Conservation (phyloP, 202 grass and related monocot species). For the Tripidium arundinaceum region DNA sequence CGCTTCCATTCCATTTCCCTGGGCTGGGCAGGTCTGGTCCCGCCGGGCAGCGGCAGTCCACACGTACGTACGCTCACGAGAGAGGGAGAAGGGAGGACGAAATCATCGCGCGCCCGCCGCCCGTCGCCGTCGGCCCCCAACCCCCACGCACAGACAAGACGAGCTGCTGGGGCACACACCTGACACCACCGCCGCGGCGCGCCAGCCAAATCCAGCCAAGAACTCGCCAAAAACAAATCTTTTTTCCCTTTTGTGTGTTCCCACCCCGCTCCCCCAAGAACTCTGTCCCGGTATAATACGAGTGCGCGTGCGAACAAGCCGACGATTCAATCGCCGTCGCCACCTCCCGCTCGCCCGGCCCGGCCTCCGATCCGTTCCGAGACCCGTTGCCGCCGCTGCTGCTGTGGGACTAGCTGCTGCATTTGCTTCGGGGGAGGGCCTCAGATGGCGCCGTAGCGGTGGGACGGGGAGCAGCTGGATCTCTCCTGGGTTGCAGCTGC, state of each 20-base stretch:
- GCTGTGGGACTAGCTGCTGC: neutral
- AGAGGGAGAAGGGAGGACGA: neutral
- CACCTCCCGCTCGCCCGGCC: neutral
- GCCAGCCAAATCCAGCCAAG: slow-evolving; percentile 36
- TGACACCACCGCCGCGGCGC: neutral
- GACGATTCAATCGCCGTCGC: slow-evolving; percentile 26
- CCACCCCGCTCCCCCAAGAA: neutral
- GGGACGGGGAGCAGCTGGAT: slow-evolving; percentile 43
- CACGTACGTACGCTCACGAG: neutral
- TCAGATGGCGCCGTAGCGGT: slow-evolving; percentile 36
- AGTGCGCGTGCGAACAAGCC: neutral
- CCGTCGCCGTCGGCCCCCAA: slow-evolving; percentile 4
- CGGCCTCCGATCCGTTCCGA: neutral
- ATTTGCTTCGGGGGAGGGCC: neutral
- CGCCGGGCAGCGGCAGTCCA: slow-evolving; percentile 15
- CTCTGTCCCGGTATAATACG: neutral
- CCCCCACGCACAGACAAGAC: slow-evolving; percentile 28
- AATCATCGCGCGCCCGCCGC: slow-evolving; percentile 22
- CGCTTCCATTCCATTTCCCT: neutral
- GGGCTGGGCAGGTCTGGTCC: no score
- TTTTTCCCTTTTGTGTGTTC: neutral
- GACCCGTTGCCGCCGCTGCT: neutral
- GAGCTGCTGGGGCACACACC: neutral
- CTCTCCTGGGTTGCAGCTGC: slow-evolving; percentile 52
- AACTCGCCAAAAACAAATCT: neutral